Conservation (phyloP, 2,329 filamentous ascomycete genomes). For the Talaromyces sp. region DNA sequence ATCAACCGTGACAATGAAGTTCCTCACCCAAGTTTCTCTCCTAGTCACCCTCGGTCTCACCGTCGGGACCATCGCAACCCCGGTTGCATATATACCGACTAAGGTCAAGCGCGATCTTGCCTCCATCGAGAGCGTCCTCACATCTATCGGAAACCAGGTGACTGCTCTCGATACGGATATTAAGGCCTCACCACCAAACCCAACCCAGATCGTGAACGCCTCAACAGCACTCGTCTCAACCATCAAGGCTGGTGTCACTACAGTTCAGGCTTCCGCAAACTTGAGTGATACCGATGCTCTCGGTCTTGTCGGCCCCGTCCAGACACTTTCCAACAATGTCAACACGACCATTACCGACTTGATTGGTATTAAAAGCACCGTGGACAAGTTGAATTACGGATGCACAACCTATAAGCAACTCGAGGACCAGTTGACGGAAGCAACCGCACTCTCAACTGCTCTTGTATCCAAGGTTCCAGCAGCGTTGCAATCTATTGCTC, state of each 20-base stretch:
- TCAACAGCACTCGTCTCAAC: slow-evolving; percentile 17
- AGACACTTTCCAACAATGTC: background rate
- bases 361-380: background rate
- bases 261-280: slow-evolving; percentile 16
- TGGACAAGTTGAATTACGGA: background rate
- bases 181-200: slow-evolving; percentile 17
- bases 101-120: slow-evolving; percentile 14
- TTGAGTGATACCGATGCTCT: slow-evolving; percentile 13
- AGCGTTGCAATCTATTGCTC: background rate
- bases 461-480: background rate
- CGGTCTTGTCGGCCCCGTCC: background rate
- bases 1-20: background rate
- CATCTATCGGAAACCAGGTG: slow-evolving; percentile 15
- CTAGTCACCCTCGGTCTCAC: background rate
- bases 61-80: background rate
- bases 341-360: slow-evolving; percentile 4
- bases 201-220: slow-evolving; percentile 17
- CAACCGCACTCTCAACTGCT: slow-evolving; percentile 9
- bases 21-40: background rate
- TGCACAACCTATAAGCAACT: slow-evolving; percentile 13
- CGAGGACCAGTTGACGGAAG: slow-evolving; percentile 20
- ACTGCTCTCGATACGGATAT: slow-evolving; percentile 18
- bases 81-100: background rate
- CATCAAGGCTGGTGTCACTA: slow-evolving; percentile 22
- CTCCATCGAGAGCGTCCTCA: slow-evolving; percentile 16